Base-by-base conservation (phyloP, 345 rosid genomes). In the Sisymbrium altissimum region DNA sequence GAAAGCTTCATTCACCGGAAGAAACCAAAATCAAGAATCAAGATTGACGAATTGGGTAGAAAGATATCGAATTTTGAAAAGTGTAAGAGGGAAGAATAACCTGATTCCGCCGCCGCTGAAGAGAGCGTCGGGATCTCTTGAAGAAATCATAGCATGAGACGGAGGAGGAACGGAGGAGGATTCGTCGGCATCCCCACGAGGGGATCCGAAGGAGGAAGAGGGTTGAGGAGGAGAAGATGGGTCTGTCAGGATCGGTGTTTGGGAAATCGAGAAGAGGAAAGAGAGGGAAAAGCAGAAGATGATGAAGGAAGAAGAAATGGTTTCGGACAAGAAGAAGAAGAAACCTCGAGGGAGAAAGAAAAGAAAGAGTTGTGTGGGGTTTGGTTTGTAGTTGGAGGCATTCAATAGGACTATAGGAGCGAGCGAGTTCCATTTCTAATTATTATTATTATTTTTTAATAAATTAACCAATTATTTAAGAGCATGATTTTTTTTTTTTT, bases 71-170 rank as follows among this genome's bases (percentile, higher is more conserved):
- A 1, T 3, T 30, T 27, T 27, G 1, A 2, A 23, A 23, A 27
- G 14, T 36, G 19, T 54, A 50, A n/a, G 18, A 30, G 5, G 38
- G 1, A 3, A 1, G 25, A 8, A 14, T n/a, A 60, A 94, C 98
- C 98, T 94, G 73, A 87, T 89, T 49, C 98, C 97, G 2, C 98
- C 97, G 39, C 98, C 98, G 72, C 89, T 87, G 3, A 85, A 93
- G 10, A 90, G 97, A 30, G 84, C 84, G 44, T 89, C 86, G 41
- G 86, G 91, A 58, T 86, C 79, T 62, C 79, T 52, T 23, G 74
- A 61, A 21, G 79, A 68, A 55, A 70, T 64, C 80, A 76, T 76
- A 30, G 64, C 18, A 27, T 40, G 9, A 21, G 72, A 38, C 41
- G 39, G 39, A 44, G 62, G n/a, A n/a, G n/a, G 43, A 64, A 10